phyloP scores from a whole-genome alignment of 2,329 filamentous ascomycete species.

The Aspergillus japonicus region DNA sequence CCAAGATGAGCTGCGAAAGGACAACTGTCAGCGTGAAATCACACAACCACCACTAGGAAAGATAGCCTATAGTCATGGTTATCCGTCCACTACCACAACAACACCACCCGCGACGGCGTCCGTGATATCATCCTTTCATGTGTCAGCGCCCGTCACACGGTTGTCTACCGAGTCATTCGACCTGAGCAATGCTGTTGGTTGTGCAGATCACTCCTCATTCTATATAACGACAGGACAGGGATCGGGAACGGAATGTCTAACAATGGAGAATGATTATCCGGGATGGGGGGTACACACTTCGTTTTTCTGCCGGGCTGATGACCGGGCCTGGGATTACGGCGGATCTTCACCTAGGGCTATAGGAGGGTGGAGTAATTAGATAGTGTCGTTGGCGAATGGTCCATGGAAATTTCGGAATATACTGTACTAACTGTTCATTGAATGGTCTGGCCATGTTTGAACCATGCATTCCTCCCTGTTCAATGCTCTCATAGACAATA shows the following conservation, averaged over 20 bases:
- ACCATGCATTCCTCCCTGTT: neutral
- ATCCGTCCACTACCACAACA: conserved; percentile 10
- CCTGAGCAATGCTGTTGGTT: conserved; percentile 29
- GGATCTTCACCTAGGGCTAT: conserved; percentile 23
- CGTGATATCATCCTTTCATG: conserved; percentile 14
- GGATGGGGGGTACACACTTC: conserved; percentile 20
- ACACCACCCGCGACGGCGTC: conserved; percentile 4
- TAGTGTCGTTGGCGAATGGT: neutral
- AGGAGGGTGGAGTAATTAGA: neutral
- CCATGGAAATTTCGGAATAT: conserved; percentile 9
- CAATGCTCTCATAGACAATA: neutral
- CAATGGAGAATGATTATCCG: conserved; percentile 20
- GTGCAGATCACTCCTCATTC: conserved; percentile 25
- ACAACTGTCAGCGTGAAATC: conserved; percentile 18
- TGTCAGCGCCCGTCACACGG: conserved; percentile 14
- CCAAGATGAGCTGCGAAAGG: conserved; percentile 26
- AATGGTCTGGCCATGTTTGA: neutral
- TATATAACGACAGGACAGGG: conserved; percentile 28
- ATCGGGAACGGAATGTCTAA: conserved; percentile 17
- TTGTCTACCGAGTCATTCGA: conserved; percentile 22
- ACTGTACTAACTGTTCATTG: conserved; percentile 6
- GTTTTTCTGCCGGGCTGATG: conserved; percentile 18
- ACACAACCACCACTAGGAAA: conserved; percentile 15
- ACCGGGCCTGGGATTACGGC: conserved; percentile 16
- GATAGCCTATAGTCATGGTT: conserved; percentile 16